A percentile compares a stretch with the other conserved stretches of the same genome.
These are phyloP conservation scores for Fistulinella prunicolor DNA, from an alignment of 768 basidiomycete genomes.

Conservation along the genomic window DNA sequence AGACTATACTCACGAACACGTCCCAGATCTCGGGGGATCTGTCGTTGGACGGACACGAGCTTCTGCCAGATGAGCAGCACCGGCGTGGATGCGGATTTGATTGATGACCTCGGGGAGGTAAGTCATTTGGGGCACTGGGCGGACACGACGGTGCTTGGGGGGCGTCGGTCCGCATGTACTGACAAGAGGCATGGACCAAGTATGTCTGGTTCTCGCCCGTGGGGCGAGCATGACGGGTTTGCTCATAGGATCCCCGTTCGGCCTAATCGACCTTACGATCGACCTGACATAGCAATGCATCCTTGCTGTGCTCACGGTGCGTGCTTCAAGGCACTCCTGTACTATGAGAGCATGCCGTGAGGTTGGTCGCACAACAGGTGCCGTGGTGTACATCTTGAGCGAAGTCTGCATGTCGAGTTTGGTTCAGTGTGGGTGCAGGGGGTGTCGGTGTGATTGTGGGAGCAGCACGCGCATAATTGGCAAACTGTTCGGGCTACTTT, in stretches of 20 bases:
- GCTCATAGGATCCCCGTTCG: slow-evolving; percentile 80
- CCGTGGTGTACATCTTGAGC: slow-evolving; percentile 87
- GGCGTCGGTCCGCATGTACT: slow-evolving; percentile 78
- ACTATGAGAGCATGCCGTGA: slow-evolving; percentile 87
- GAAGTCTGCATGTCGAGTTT: slow-evolving; percentile 90
- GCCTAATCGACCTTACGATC: slow-evolving; percentile 94
- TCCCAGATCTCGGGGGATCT: slow-evolving; percentile 97
- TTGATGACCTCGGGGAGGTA: slow-evolving; percentile 82
- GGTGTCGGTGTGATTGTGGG: slow-evolving; percentile 70
- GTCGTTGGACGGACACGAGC: slow-evolving; percentile 92
- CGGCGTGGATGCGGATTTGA: slow-evolving; percentile 79
- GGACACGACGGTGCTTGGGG: slow-evolving; percentile 87
- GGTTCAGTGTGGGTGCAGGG: slow-evolving; percentile 87
- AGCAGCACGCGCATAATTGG: too few species aligned
- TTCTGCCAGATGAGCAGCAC: slow-evolving; percentile 87
- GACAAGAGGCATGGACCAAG: slow-evolving; percentile 88
- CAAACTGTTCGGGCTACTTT: slow-evolving; percentile 85
- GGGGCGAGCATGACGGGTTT: slow-evolving; percentile 93
- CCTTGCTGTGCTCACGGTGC: slow-evolving; percentile 67
- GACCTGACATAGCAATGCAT: slow-evolving; percentile 94
- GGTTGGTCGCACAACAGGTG: slow-evolving; percentile 75
- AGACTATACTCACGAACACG: slow-evolving; percentile 92
- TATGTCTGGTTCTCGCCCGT: slow-evolving; percentile 93
- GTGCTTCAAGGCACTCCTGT: slow-evolving; percentile 88
- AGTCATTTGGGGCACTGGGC: slow-evolving; percentile 90